Evolutionary conservation across 2,329 filamentous ascomycete species (phyloP).

Genomic region (Cladophialophora exuberans): DNA sequence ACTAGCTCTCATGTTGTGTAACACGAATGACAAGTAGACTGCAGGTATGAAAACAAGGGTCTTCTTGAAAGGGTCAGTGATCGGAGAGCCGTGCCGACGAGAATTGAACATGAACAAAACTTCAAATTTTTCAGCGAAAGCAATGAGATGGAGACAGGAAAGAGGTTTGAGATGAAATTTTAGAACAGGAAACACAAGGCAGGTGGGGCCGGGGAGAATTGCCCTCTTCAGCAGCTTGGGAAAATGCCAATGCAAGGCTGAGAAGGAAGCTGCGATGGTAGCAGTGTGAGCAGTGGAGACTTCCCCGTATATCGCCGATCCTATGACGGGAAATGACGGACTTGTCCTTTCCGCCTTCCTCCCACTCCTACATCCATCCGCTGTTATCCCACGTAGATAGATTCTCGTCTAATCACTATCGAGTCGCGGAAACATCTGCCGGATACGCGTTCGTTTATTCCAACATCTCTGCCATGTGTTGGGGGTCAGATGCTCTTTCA

Average conservation of each 20-base stretch:
- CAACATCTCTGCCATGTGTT: too few species aligned
- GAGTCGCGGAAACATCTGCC: too few species aligned
- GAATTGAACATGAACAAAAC: not conserved
- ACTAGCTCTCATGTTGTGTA: conserved; percentile 22
- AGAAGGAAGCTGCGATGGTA: not conserved
- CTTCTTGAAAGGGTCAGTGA: conserved; percentile 4
- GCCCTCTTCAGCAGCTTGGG: conserved; percentile 13
- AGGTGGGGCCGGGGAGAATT: conserved; percentile 30
- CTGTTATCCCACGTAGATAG: too few species aligned
- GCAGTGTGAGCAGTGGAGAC: not conserved
- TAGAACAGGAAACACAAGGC: not conserved
- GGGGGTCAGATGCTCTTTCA: too few species aligned
- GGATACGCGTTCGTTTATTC: too few species aligned
- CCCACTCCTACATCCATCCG: too few species aligned
- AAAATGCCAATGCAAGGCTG: conserved; percentile 5
- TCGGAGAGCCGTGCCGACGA: not conserved
- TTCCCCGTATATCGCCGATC: not conserved
- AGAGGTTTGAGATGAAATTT: conserved; percentile 6
- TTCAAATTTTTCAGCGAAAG: not conserved
- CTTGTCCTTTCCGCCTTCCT: too few species aligned
- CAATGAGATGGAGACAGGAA: not conserved
- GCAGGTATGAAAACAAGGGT: conserved; percentile 12
- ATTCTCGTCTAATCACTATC: too few species aligned
- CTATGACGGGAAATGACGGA: too few species aligned
- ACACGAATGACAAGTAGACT: conserved; percentile 9